Base-by-base conservation (phyloP, 441 rosid genomes). In the Gossypium trilobum region DNA sequence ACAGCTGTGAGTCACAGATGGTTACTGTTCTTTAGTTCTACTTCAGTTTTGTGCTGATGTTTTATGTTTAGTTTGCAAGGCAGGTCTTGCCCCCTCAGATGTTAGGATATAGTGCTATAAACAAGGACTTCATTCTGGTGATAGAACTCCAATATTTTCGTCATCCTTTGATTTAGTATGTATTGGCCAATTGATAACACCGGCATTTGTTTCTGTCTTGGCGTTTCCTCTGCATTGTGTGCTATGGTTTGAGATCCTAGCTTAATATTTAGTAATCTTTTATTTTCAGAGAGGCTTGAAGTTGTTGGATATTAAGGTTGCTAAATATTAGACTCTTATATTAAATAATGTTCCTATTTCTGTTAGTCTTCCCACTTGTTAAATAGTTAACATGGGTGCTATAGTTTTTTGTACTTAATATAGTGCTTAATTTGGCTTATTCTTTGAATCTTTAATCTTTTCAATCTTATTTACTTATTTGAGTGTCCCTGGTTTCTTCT, bases 181-280 rank as follows among this genome's bases (percentile, higher is more conserved):
- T 85, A 70, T 83, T 79, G 81, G 80, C 81, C 80, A 62, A 76
- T 71, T 82, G 86, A 76, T 85, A 78, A 82, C 86, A 80, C 89
- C 87, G 84, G 78, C 87, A 83, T 79, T 81, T 80, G 74, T 73
- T 68, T 56, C 75, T 75, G 72, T 86, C 90, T 89, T 89, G 87
- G 88, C 85, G 85, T 83, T 77, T 73, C 83, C 80, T 78, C 88
- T 68, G 83, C 91, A 73, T 73, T 71, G 71, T 81, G 82, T 82
- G 88, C 88, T 86, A 89, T 86, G 91, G 85, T 74, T 80, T 87
- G 78, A 65, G 75, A 76, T 64, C 81, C 81, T 81, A 77, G 64
- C 57, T 79, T 80, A 73, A 76, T 83, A 62, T 74, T 68, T 65
- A 69, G 72, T 70, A 70, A 74, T 79, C 74, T 72, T 76, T 46